phyloP scores from a whole-genome alignment of 139 green algal genomes.

The Chlamydomonas urium region DNA sequence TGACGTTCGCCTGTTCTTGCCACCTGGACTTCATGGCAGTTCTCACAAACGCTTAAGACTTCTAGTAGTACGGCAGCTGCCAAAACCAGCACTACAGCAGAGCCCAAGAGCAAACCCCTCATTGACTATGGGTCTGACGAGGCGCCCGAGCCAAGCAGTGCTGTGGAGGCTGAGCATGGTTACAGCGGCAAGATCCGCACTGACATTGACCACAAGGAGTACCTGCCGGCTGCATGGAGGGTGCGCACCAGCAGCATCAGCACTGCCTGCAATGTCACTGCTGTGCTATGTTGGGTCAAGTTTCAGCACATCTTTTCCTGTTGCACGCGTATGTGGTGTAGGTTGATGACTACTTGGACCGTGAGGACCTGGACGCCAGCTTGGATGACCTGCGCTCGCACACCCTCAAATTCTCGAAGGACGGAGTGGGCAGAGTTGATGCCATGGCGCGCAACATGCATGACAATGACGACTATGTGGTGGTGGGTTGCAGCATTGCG shows the following conservation, averaged over 20 bases:
- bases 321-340: no score
- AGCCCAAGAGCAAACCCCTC: no score
- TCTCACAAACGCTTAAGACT: conserved; percentile 5
- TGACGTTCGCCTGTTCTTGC: not conserved
- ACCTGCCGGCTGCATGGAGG: conserved; percentile 74
- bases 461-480: conserved; percentile 18
- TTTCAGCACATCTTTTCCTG: no score
- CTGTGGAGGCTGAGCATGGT: no score
- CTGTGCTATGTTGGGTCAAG: no score
- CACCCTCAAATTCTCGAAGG: conserved; percentile 6
- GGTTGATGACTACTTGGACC: conserved; percentile 17
- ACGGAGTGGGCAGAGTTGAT: not conserved
- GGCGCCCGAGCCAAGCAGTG: no score
- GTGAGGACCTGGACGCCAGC: conserved; percentile 16
- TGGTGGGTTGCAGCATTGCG: conserved; percentile 6
- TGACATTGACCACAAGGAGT: conserved; percentile 58
- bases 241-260: conserved; percentile 33
- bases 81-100: no score
- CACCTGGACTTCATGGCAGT: not conserved
- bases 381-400: conserved; percentile 10
- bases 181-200: conserved; percentile 50
- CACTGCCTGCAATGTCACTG: no score
- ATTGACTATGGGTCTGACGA: no score
- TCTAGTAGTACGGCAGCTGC: not conserved
- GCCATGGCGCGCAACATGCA: not conserved